phyloP scores from a whole-genome alignment of 257 asterid species.

The Fraxinus cuspidata region DNA sequence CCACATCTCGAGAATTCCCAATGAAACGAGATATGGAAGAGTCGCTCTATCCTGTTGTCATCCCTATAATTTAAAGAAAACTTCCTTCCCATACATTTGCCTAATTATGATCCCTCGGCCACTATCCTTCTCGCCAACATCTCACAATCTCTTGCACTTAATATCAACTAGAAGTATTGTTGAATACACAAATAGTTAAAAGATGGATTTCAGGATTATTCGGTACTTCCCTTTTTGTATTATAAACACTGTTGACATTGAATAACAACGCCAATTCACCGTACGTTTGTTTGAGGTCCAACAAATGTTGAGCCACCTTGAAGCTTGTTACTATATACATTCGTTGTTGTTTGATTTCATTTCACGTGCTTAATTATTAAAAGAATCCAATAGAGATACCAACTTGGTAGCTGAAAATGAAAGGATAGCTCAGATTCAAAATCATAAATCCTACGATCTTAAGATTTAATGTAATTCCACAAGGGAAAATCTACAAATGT shows the following conservation, averaged over 20 bases:
- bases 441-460: background rate
- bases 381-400: background rate
- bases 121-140: too few species aligned
- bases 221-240: background rate
- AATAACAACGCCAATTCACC: too few species aligned
- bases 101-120: too few species aligned
- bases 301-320: background rate
- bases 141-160: background rate
- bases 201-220: background rate
- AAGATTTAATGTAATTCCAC: background rate
- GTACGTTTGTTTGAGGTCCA: too few species aligned
- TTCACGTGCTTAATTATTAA: background rate
- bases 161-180: background rate
- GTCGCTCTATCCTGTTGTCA: too few species aligned
- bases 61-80: too few species aligned
- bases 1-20: too few species aligned
- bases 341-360: too few species aligned
- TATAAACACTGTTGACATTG: too few species aligned
- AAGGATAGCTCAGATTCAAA: background rate
- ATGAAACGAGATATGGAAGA: too few species aligned
- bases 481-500: constrained; percentile 24
- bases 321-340: background rate
- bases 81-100: too few species aligned
- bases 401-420: background rate
- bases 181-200: background rate